A percentile compares a stretch with the other conserved stretches of the same genome.
These are phyloP conservation scores for Fusarium dimerum DNA, from an alignment of 2,329 filamentous ascomycete species.

Conservation along the genomic window DNA sequence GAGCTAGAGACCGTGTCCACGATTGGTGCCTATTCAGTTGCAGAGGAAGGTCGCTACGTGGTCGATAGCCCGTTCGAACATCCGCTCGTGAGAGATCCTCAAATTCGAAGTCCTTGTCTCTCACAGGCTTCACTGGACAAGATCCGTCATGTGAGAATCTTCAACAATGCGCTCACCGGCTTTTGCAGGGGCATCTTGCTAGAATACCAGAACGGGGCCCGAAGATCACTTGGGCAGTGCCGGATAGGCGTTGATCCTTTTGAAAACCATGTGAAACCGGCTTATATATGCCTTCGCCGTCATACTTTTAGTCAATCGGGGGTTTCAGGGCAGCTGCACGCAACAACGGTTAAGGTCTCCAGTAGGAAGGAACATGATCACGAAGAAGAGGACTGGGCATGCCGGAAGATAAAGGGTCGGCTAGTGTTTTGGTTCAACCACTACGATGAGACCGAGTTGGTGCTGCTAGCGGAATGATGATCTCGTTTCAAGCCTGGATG, in stretches of 20 bases:
- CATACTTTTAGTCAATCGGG: background rate
- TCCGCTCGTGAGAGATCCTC: slow-evolving; percentile 1
- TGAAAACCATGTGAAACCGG: slow-evolving; percentile 7
- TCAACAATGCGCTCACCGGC: slow-evolving; percentile 1
- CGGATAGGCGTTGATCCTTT: slow-evolving; percentile 12
- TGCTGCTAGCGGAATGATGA: slow-evolving; percentile 6
- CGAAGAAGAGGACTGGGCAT: slow-evolving; percentile 12
- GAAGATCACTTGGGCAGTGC: slow-evolving; percentile 17
- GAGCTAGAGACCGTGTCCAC: slow-evolving; percentile 5
- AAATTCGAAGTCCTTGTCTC: slow-evolving; percentile 9
- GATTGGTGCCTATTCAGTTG: slow-evolving; percentile 8
- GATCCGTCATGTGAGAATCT: slow-evolving; percentile 8
- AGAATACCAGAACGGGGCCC: slow-evolving; percentile 13
- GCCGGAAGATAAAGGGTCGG: slow-evolving; percentile 12
- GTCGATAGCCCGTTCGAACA: slow-evolving; percentile 4
- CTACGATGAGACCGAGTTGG: slow-evolving; percentile 11
- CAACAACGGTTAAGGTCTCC: slow-evolving; percentile 5
- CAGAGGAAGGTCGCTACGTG: background rate
- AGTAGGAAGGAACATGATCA: slow-evolving; percentile 7
- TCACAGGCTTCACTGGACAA: slow-evolving; percentile 8
- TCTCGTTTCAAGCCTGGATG: too few relatives aligned
- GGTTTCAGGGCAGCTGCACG: background rate
- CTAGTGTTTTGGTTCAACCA: slow-evolving; percentile 16
- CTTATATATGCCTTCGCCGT: slow-evolving; percentile 8
- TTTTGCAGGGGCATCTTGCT: slow-evolving; percentile 17